These are phyloP conservation scores for Hyaloscypha finlandica DNA, from an alignment of 495 filamentous ascomycete species.

Conservation along the genomic window DNA sequence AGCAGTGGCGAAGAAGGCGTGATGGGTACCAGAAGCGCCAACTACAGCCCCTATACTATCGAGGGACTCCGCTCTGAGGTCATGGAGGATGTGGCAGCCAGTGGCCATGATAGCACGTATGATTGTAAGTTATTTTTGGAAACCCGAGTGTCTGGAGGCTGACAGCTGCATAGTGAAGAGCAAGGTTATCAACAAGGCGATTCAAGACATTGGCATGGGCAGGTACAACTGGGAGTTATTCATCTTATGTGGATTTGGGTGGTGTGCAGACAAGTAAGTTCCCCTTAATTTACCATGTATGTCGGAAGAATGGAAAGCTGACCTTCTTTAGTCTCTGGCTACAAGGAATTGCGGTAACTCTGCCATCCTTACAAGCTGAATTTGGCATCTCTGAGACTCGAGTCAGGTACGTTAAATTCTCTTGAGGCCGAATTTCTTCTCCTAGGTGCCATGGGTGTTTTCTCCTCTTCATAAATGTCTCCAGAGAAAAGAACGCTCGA, in stretches of 20 bases:
- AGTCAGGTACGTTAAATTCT: constrained; percentile 34
- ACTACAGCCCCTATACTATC: constrained; percentile 48
- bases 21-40: constrained; percentile 43
- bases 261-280: constrained; percentile 59
- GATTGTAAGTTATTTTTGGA: constrained; percentile 43
- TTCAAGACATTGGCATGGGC: constrained; percentile 88
- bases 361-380: constrained; percentile 69
- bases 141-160: constrained; percentile 22
- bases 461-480: too few species aligned
- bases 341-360: constrained; percentile 72
- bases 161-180: constrained; percentile 47
- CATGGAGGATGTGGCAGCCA: constrained; percentile 40
- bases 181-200: constrained; percentile 69
- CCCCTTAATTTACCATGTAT: not conserved
- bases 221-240: constrained; percentile 86
- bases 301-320: constrained; percentile 5
- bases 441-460: too few species aligned
- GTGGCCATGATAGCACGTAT: constrained; percentile 47
- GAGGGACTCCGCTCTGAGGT: constrained; percentile 50
- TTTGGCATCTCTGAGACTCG: constrained; percentile 57
- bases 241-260: constrained; percentile 80
- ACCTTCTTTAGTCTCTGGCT: constrained; percentile 48
- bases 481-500: too few species aligned
- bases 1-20: constrained; percentile 39
- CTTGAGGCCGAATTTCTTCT: too few species aligned